Percentiles rank a stretch among this genome's conserved stretches.
These are phyloP conservation scores for Syncephalis plumigaleata DNA, from an alignment of 371 early-diverging fungal genomes.

Conservation along the genomic window DNA sequence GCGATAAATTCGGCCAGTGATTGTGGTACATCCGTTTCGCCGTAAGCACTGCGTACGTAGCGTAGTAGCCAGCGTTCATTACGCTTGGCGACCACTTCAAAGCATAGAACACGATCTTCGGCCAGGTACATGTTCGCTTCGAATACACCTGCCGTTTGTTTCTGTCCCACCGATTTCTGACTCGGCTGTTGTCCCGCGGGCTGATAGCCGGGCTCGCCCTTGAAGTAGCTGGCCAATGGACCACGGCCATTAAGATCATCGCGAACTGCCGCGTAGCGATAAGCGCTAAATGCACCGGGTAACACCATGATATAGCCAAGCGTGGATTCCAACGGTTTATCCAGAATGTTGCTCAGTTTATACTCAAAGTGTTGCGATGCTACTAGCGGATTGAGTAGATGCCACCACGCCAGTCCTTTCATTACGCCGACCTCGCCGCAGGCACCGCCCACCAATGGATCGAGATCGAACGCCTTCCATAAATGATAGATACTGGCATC, in stretches of 20 bases:
- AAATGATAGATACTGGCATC: slow-evolving; percentile 61
- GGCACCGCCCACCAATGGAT: slow-evolving; percentile 60
- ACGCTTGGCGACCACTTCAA: slow-evolving; percentile 67
- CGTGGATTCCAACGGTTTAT: slow-evolving; percentile 90
- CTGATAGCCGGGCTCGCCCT: slow-evolving; percentile 49
- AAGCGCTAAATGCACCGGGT: slow-evolving; percentile 95
- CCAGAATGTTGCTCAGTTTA: slow-evolving; percentile 93
- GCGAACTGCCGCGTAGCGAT: slow-evolving; percentile 74
- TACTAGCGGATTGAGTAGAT: slow-evolving; percentile 69
- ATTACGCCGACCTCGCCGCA: slow-evolving; percentile 82
- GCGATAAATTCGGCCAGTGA: slow-evolving; percentile 65
- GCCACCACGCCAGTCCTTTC: slow-evolving; percentile 29
- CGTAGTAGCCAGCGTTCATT: slow-evolving; percentile 50
- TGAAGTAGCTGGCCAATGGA: slow-evolving; percentile 80
- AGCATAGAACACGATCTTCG: slow-evolving; percentile 80
- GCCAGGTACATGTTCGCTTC: slow-evolving; percentile 61
- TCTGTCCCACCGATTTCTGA: too few relatives aligned
- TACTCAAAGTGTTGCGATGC: slow-evolving; percentile 95
- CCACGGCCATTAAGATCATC: slow-evolving; percentile 44
- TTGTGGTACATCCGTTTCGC: slow-evolving; percentile 75
- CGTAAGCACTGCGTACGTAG: slow-evolving; percentile 50
- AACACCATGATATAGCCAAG: slow-evolving; percentile 95
- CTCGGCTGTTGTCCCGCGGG: too few relatives aligned
- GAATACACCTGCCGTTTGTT: slow-evolving; percentile 31
- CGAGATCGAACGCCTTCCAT: slow-evolving; percentile 68